A percentile compares a stretch with the other conserved stretches of the same genome.
Evolutionary conservation across 2,329 filamentous ascomycete species (phyloP).

Genomic region (Alternaria metachromatica): DNA sequence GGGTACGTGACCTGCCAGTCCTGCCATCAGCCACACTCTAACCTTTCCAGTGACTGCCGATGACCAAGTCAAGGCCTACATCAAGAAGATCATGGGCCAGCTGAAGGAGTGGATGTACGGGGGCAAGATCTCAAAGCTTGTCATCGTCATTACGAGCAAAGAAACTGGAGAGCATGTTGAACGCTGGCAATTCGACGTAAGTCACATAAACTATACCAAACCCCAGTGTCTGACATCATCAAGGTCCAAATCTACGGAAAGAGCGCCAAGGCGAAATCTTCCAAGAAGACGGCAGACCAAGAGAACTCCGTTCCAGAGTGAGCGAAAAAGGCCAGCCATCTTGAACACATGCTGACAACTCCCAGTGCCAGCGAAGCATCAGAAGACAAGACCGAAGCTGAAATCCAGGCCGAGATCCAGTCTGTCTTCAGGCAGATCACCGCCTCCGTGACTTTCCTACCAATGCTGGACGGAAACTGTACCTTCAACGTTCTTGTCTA

Average conservation of each 20-base stretch:
- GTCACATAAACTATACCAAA: constrained; percentile 43
- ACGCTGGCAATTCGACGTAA: constrained; percentile 95
- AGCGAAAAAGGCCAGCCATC: constrained; percentile 23
- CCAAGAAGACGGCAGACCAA: constrained; percentile 64
- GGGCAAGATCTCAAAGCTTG: constrained; percentile 95
- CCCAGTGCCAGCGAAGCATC: constrained; percentile 38
- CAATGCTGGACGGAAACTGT: constrained; percentile 91
- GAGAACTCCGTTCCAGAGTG: constrained; percentile 71
- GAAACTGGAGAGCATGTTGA: constrained; percentile 96
- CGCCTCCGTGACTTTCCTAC: constrained; percentile 94
- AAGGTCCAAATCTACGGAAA: constrained; percentile 66
- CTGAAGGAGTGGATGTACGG: constrained; percentile 97
- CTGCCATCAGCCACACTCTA: constrained; percentile 12
- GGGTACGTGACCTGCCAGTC: constrained; percentile 56
- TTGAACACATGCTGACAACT: constrained; percentile 25
- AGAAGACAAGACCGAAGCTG: constrained; percentile 83
- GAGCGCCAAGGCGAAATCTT: constrained; percentile 56
- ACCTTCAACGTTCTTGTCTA: constrained; percentile 99
- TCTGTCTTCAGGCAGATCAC: constrained; percentile 98
- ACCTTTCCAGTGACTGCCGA: constrained; percentile 77
- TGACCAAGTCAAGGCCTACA: constrained; percentile 98
- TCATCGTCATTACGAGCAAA: constrained; percentile 95
- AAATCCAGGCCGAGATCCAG: constrained; percentile 95
- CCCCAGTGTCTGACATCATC: constrained; percentile 29
- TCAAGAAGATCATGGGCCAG: constrained; percentile 99